Conservation (phyloP, 2,329 filamentous ascomycete genomes). For the Zasmidium citrigriseum region DNA sequence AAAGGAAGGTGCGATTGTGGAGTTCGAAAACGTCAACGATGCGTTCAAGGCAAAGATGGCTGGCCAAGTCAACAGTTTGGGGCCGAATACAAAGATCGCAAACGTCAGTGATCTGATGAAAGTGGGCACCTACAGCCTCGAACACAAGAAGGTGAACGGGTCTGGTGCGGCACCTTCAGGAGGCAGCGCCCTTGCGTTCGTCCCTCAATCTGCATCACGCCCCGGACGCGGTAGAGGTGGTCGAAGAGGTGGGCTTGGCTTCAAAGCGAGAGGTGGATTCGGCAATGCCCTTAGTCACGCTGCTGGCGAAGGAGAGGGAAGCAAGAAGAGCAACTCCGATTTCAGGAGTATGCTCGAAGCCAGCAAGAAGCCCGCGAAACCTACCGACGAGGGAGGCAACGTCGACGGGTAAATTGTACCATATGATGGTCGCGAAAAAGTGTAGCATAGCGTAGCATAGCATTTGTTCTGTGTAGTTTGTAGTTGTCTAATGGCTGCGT, state of each 20-base stretch:
- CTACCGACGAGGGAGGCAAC: background rate
- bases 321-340: slow-evolving; percentile 58
- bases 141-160: slow-evolving; percentile 37
- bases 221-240: slow-evolving; percentile 49
- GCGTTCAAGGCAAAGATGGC: slow-evolving; percentile 69
- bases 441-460: background rate
- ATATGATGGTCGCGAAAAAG: background rate
- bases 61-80: slow-evolving; percentile 42
- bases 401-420: background rate
- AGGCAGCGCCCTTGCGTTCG: slow-evolving; percentile 19
- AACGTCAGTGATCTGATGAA: slow-evolving; percentile 54
- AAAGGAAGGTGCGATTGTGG: slow-evolving; percentile 82
- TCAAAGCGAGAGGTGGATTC: slow-evolving; percentile 45
- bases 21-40: slow-evolving; percentile 69
- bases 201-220: slow-evolving; percentile 39
- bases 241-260: slow-evolving; percentile 50
- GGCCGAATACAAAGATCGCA: slow-evolving; percentile 46
- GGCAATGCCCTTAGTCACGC: slow-evolving; percentile 13
- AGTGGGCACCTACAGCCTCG: slow-evolving; percentile 26
- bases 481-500: background rate
- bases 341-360: slow-evolving; percentile 57
- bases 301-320: slow-evolving; percentile 26
- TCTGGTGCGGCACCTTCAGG: slow-evolving; percentile 19
- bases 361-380: slow-evolving; percentile 28
- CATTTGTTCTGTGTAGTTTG: background rate